Evolutionary conservation across 345 rosid species (phyloP).

Genomic region (Geranium brycei): DNA sequence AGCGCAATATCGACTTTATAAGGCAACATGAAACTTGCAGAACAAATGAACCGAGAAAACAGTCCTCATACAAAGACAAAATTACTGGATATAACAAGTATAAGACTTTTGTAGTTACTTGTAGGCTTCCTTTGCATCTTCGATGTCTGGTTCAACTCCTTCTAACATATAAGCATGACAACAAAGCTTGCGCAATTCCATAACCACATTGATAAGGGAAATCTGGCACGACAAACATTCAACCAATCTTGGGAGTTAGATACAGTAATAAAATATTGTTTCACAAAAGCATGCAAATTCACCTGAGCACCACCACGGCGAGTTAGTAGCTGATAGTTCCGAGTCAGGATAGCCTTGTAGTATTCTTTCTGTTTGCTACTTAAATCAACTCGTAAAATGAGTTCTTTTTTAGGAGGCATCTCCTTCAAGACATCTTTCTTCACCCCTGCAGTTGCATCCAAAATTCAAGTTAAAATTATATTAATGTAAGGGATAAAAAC

Average conservation of each 20-base stretch:
- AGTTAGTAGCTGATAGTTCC: conserved; percentile 83
- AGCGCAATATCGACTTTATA: no score
- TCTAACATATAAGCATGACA: conserved; percentile 97
- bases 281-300: conserved; percentile 4
- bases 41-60: not conserved
- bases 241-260: conserved; percentile 1
- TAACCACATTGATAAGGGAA: conserved; percentile 91
- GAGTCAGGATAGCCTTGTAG: conserved; percentile 92
- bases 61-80: not conserved
- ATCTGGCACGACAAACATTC: conserved; percentile 37
- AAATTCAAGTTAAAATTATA: conserved; percentile 3
- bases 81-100: not conserved
- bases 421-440: conserved; percentile 99
- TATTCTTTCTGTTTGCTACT: conserved; percentile 92
- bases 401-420: conserved; percentile 97
- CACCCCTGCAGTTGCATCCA: conserved; percentile 54
- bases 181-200: conserved; percentile 98
- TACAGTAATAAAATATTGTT: not conserved
- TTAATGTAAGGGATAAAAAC: not conserved
- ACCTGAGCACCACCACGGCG: conserved; percentile 97
- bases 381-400: conserved; percentile 86
- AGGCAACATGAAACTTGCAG: no score
- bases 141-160: conserved; percentile 79
- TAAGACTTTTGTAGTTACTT: conserved; percentile 30
- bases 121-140: conserved; percentile 56